Evolutionary conservation across 352 stramenopile species (phyloP).

Genomic region (Vaucheria bursata): DNA sequence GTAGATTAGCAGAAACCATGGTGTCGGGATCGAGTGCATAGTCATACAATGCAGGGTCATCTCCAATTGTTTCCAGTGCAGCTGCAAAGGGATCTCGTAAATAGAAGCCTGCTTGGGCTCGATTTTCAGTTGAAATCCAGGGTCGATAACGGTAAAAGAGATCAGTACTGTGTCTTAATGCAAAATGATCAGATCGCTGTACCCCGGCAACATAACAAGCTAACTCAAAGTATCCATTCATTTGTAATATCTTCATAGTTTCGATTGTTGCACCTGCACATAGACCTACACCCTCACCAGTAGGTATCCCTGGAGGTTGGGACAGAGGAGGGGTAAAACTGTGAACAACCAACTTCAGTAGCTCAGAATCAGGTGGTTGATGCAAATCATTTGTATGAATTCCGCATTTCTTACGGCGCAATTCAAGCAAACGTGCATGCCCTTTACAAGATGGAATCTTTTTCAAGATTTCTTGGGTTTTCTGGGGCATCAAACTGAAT

Average conservation of each 20-base stretch:
- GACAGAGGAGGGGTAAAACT: conserved; percentile 21
- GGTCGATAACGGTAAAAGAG: conserved; percentile 8
- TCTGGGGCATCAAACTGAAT: no score
- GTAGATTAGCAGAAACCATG: conserved; percentile 27
- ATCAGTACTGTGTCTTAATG: not conserved
- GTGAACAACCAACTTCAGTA: conserved; percentile 5
- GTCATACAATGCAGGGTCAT: conserved; percentile 27
- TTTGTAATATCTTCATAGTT: conserved; percentile 12
- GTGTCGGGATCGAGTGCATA: conserved; percentile 19
- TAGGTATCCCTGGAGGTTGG: conserved; percentile 8
- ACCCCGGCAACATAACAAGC: conserved; percentile 26
- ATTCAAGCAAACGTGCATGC: not conserved
- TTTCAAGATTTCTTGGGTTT: not conserved
- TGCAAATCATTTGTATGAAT: no score
- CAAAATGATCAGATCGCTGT: not conserved
- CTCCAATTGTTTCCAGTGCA: conserved; percentile 21
- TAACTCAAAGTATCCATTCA: conserved; percentile 16
- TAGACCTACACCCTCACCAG: conserved; percentile 26
- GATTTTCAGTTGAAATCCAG: conserved; percentile 15
- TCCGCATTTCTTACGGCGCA: not conserved
- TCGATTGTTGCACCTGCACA: conserved; percentile 22
- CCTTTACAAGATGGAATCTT: not conserved
- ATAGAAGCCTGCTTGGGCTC: not conserved
- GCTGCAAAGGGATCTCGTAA: conserved; percentile 17
- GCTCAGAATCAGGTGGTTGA: no score